Conservation (phyloP, 2,329 filamentous ascomycete genomes). For the Exophiala sp. region DNA sequence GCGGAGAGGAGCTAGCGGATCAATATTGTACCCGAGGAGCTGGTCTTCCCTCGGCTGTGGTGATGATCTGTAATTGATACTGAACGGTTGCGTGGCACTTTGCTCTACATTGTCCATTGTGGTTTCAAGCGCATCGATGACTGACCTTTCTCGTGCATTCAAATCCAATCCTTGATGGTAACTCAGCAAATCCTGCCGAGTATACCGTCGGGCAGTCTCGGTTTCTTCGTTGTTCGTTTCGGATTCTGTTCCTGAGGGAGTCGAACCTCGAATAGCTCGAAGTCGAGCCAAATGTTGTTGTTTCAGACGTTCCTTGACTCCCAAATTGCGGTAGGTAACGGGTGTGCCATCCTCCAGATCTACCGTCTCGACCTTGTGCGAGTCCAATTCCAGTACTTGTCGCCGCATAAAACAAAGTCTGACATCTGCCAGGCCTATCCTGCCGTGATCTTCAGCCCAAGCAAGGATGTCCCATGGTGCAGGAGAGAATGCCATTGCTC, state of each 20-base stretch:
- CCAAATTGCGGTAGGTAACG: constrained; percentile 20
- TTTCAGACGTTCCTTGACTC: constrained; percentile 25
- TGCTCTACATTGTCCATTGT: constrained; percentile 23
- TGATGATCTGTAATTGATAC: constrained; percentile 25
- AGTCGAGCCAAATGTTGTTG: constrained; percentile 26
- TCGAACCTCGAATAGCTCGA: constrained; percentile 18
- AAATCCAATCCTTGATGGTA: constrained; percentile 24
- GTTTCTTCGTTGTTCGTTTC: constrained; percentile 12
- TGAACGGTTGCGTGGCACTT: constrained; percentile 17
- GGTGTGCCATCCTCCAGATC: constrained; percentile 28
- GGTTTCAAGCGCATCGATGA: constrained; percentile 25
- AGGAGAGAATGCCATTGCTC: constrained; percentile 89
- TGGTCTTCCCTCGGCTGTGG: constrained; percentile 14
- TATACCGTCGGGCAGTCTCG: constrained; percentile 3
- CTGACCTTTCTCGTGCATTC: constrained; percentile 24
- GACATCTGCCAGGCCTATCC: constrained; percentile 47
- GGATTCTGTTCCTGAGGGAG: constrained; percentile 3
- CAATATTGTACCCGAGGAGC: constrained; percentile 9
- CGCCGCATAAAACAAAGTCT: constrained; percentile 45
- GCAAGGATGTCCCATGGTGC: constrained; percentile 85
- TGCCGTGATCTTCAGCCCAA: constrained; percentile 81
- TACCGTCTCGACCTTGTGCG: constrained; percentile 21
- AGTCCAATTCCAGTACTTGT: constrained; percentile 38
- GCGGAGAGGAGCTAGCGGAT: constrained; percentile 10
- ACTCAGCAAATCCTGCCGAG: constrained; percentile 14